Percentiles rank a stretch among this genome's conserved stretches.
These are phyloP conservation scores for Dictyostelium citrinum DNA, from an alignment of 78 protist species.

Conservation along the genomic window DNA sequence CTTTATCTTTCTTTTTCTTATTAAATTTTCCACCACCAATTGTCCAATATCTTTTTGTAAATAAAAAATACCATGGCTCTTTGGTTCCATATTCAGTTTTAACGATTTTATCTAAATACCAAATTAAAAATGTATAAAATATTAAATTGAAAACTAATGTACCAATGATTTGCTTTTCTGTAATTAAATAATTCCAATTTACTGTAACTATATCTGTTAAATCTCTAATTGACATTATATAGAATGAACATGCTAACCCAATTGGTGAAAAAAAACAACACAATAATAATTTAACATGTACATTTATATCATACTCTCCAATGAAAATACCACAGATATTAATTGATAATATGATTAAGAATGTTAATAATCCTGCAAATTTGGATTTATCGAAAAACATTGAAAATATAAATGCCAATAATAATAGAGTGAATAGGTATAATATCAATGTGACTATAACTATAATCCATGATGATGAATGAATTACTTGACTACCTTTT, in stretches of 20 bases:
- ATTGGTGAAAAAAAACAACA: slow-evolving; percentile 32
- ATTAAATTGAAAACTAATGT: slow-evolving; percentile 29
- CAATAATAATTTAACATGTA: neutral
- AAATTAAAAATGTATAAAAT: slow-evolving; percentile 23
- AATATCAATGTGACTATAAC: neutral
- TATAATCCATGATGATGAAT: neutral
- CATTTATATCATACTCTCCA: neutral
- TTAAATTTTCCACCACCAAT: neutral
- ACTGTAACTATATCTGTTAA: neutral
- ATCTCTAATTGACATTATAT: slow-evolving; percentile 6
- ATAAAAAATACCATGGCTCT: slow-evolving; percentile 10
- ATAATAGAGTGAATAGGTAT: neutral
- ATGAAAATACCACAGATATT: slow-evolving; percentile 15
- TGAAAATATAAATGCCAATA: neutral
- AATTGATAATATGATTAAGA: neutral
- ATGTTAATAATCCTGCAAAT: slow-evolving; percentile 13
- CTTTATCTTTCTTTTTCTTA: neutral
- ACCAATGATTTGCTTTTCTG: slow-evolving; percentile 7
- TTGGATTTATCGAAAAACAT: slow-evolving; percentile 47
- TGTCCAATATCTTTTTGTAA: slow-evolving; percentile 32
- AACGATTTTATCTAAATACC: slow-evolving; percentile 51
- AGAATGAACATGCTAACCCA: slow-evolving; percentile 10
- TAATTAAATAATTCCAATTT: neutral
- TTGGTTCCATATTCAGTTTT: slow-evolving; percentile 30
- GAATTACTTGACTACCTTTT: neutral